Base-by-base conservation (phyloP, 2,329 filamentous ascomycete species). In the Coleophoma eucalyptorum region DNA sequence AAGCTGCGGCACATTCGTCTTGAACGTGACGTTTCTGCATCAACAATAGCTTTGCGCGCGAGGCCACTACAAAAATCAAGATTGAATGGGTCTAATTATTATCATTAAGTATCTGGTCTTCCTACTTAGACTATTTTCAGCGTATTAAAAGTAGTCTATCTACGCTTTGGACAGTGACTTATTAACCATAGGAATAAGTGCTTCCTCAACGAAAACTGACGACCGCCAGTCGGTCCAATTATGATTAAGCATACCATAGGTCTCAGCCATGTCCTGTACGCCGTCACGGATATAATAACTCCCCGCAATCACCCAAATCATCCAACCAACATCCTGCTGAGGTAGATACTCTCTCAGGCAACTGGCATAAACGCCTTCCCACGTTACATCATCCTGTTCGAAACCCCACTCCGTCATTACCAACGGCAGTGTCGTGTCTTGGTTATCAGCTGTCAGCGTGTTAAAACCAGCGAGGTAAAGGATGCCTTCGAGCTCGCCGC, bases 271-370 rank as follows among this genome's bases (percentile, higher is more conserved):
- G 58, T 83, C 79, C 60, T 80, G 77, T 0, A 50, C 69, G 0
- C 79, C 80, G 5, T 66, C 61, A 1, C 80, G 67, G 50, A 78
- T 72, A 56, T 84, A 84, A 59, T 84, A 84, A 58, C 77, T 80
- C 1, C 79, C 80, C 0, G 71, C 71, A 12, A 86, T 49, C 31
- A 81, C 81, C 77, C 80, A 84, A 65, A 79, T 70, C 63, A 78
- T 73, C 80, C 80, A 81, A 11, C 80, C 74, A 0, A 74, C 72
- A 65, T 77, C 70, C 57, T 74, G 66, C 35, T 67, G 62, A 0
- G 74, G 72, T 45, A 84, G 62, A 58, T 73, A 81, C 13, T 65
- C 65, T 4, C 72, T 69, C 54, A 83, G 62, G 54, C 80, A 83
- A 11, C 68, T 71, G 3, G 77, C 68, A 60, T 84, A 84, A 2